Evolutionary conservation across 805 yeast species (phyloP).

Genomic region (Millerago galiae): DNA sequence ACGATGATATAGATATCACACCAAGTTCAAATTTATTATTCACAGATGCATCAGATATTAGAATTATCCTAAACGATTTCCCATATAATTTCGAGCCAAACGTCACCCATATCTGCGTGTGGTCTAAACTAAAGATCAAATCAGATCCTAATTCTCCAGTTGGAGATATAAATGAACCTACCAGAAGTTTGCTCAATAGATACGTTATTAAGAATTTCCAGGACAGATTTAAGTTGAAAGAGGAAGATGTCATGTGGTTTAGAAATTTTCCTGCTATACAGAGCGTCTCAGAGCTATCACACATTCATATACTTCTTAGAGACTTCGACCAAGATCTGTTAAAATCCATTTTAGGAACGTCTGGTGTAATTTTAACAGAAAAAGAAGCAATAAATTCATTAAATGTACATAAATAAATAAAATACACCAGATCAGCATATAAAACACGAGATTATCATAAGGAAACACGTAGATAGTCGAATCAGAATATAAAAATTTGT

Average conservation of each 20-base stretch:
- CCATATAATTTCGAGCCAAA: conserved; percentile 54
- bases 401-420: not conserved
- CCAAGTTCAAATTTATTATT: conserved; percentile 21
- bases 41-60: conserved; percentile 26
- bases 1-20: conserved; percentile 9
- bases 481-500: no score
- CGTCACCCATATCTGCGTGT: conserved; percentile 54
- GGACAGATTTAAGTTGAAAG: conserved; percentile 30
- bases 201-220: conserved; percentile 45
- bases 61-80: conserved; percentile 50
- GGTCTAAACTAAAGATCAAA: conserved; percentile 53
- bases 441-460: not conserved
- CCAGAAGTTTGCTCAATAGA: conserved; percentile 38
- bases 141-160: conserved; percentile 44
- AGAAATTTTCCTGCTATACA: conserved; percentile 66
- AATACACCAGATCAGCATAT: not conserved
- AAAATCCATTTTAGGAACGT: conserved; percentile 5
- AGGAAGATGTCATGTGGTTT: conserved; percentile 45
- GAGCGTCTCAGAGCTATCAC: conserved; percentile 61
- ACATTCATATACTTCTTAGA: conserved; percentile 57
- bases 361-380: conserved; percentile 4
- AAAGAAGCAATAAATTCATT: not conserved
- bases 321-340: conserved; percentile 5
- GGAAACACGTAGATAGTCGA: no score
- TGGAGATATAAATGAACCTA: conserved; percentile 27